A percentile compares a stretch with the other conserved stretches of the same genome.
phyloP scores from a whole-genome alignment of 2,329 filamentous ascomycete genomes.

The Pestalotiopsis sp. region DNA sequence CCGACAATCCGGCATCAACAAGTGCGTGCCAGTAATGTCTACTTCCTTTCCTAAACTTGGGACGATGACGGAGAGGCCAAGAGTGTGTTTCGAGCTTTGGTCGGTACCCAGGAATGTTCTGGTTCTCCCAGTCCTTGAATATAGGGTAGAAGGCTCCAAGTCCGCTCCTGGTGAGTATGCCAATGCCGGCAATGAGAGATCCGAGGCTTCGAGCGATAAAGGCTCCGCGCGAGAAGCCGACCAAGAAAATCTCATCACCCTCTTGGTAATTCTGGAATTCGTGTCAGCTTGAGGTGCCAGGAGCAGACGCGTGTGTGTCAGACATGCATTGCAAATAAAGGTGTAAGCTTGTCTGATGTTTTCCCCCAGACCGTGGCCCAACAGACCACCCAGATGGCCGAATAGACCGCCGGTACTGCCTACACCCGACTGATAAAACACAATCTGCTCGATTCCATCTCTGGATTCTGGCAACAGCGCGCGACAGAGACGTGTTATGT shows the following conservation, averaged over 20 bases:
- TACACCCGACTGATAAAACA: constrained; percentile 2
- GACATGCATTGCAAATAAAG: constrained; percentile 5
- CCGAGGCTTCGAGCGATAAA: constrained; percentile 8
- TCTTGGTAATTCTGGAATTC: constrained; percentile 6
- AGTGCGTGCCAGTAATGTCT: neutral
- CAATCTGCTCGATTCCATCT: constrained; percentile 6
- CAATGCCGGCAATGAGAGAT: neutral
- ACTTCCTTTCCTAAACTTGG: neutral
- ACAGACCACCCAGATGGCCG: neutral
- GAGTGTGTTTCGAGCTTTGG: neutral
- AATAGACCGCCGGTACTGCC: neutral
- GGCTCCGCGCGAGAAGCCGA: constrained; percentile 6
- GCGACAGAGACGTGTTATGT: constrained; percentile 3
- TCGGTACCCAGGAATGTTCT: neutral
- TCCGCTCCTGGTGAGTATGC: neutral
- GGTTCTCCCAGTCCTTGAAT: constrained; percentile 11
- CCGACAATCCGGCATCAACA: neutral
- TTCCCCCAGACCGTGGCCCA: constrained; percentile 1
- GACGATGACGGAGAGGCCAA: neutral
- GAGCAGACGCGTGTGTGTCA: neutral
- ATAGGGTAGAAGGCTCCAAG: constrained; percentile 11
- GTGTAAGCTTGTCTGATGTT: constrained; percentile 9
- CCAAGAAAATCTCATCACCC: constrained; percentile 5
- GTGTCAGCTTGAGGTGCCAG: neutral
- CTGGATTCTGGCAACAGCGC: constrained; percentile 4